Conservation (phyloP, 345 rosid genomes). For the thale cress (Arabidopsis thaliana) region TAIR10.1 NC_003071.7:9561501-9562000, state of each 20-base stretch:
- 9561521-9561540: neutral
- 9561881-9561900: slow-evolving; percentile 15
- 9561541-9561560: neutral
- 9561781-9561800: slow-evolving; percentile 25
- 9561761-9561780: slow-evolving; percentile 23
- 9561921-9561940: neutral
- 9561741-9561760: slow-evolving; percentile 26
- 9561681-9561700: slow-evolving; percentile 18
- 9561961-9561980: neutral
- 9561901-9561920: slow-evolving; percentile 7
- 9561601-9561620: slow-evolving; percentile 10
- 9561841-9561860: slow-evolving; percentile 26
- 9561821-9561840: neutral
- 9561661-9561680: slow-evolving; percentile 14
- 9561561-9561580: neutral
- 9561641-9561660: slow-evolving; percentile 23
- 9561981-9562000: neutral
- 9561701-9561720: slow-evolving; percentile 21
- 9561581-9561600: slow-evolving; percentile 8
- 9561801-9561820: neutral
- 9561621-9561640: slow-evolving; percentile 8
- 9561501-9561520: neutral
- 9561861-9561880: slow-evolving; percentile 10
- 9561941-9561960: neutral
- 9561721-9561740: slow-evolving; percentile 14